These are phyloP conservation scores for Meripilus lineatus DNA, from an alignment of 1,284 basidiomycete genomes.

Conservation along the genomic window DNA sequence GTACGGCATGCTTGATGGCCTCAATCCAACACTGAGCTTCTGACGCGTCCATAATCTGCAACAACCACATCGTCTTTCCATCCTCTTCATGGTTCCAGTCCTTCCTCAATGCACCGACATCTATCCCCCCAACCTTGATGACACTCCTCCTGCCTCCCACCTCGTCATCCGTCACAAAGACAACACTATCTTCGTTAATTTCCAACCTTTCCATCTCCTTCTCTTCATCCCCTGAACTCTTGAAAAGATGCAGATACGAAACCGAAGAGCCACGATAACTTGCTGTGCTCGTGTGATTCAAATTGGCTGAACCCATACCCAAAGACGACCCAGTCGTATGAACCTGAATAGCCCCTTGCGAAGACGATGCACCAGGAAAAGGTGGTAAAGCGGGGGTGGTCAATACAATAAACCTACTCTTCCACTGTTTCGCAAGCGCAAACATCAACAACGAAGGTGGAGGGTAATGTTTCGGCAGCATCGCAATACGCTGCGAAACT, in stretches of 20 bases:
- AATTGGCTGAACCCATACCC: slow-evolving; percentile 17
- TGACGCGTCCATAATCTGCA: slow-evolving; percentile 54
- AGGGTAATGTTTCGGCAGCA: slow-evolving; percentile 61
- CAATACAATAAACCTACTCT: slow-evolving; percentile 56
- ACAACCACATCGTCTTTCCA: slow-evolving; percentile 58
- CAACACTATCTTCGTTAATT: slow-evolving; percentile 69
- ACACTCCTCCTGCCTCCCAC: slow-evolving; percentile 58
- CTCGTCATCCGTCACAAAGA: slow-evolving; percentile 67
- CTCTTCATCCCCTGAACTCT: slow-evolving; percentile 49
- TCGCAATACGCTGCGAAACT: slow-evolving; percentile 47
- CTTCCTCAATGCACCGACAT: slow-evolving; percentile 46
- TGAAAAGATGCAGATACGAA: slow-evolving; percentile 71
- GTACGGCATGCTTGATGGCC: slow-evolving; percentile 63
- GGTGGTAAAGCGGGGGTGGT: slow-evolving; percentile 40
- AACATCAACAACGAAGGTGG: slow-evolving; percentile 63
- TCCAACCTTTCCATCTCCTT: slow-evolving; percentile 66
- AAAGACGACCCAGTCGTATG: slow-evolving; percentile 13
- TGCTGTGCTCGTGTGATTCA: too few relatives aligned
- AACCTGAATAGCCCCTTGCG: slow-evolving; percentile 7
- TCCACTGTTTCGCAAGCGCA: slow-evolving; percentile 69
- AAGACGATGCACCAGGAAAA: slow-evolving; percentile 15
- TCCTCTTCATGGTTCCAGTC: slow-evolving; percentile 32
- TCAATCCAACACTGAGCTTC: slow-evolving; percentile 72
- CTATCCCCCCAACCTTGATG: slow-evolving; percentile 58
- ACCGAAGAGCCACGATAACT: slow-evolving; percentile 22